Percentiles rank a stretch among this genome's conserved stretches.
phyloP scores from a whole-genome alignment of 2,329 filamentous ascomycete species.

The Penicillium brevicompactum region DNA sequence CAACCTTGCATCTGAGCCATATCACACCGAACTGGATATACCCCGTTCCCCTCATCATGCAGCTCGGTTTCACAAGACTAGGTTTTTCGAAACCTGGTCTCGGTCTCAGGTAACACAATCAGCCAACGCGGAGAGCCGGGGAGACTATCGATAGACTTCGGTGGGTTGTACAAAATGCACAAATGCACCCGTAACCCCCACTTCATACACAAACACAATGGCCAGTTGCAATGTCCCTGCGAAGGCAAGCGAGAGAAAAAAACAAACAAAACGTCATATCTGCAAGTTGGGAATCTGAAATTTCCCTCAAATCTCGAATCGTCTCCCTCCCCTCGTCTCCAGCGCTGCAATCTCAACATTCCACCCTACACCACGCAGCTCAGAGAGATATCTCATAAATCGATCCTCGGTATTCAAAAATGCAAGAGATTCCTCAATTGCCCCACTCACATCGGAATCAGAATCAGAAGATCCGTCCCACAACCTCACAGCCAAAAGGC shows the following conservation, averaged over 20 bases:
- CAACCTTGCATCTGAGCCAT: not conserved
- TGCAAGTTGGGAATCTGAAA: not conserved
- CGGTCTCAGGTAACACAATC: not conserved
- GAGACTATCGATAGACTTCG: not conserved
- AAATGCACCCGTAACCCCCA: not conserved
- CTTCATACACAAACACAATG: not conserved
- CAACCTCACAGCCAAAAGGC: slow-evolving; percentile 51
- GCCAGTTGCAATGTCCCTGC: not conserved
- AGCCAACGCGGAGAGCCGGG: not conserved
- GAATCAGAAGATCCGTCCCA: not conserved
- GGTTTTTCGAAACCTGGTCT: not conserved
- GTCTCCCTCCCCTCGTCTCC: slow-evolving; percentile 62
- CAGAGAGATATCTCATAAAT: slow-evolving; percentile 49
- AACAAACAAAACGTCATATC: not conserved
- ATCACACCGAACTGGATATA: not conserved
- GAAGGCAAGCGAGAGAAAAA: not conserved
- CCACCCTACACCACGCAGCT: slow-evolving; percentile 61
- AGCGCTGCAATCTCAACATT: slow-evolving; percentile 65
- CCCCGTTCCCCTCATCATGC: not conserved
- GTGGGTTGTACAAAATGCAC: not conserved
- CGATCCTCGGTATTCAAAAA: slow-evolving; percentile 41
- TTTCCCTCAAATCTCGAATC: slow-evolving; percentile 26
- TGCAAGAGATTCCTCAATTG: slow-evolving; percentile 47
- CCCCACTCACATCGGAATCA: slow-evolving; percentile 25
- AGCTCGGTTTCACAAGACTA: not conserved